Evolutionary conservation across 768 basidiomycete genomes (phyloP), one percentile per base, ranked within the genome.

Genomic region (Tylopilus rubrobrunneus): DNA sequence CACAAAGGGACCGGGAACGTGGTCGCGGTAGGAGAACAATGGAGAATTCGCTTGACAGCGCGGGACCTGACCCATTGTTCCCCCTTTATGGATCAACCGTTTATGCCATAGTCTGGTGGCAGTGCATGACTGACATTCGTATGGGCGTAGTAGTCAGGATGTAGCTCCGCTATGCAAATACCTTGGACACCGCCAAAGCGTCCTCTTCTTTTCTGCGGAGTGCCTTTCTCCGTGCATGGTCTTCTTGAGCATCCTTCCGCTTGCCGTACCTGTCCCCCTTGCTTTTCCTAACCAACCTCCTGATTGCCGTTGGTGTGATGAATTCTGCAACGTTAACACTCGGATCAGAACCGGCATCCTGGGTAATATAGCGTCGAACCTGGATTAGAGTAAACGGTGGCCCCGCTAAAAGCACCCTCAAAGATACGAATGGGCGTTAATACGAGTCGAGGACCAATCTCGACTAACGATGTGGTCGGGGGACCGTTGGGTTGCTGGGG

Each of bases 361-460:
- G 40, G 21, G 23, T 34, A 25, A 23, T 23, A 23, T 15, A 31
- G 45, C 40, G 40, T 70, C 81, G 56, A 62, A 92, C 92, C 92
- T 68, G 92, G 88, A 74, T 99, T 99, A 27, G 93, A 93, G 69
- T 86, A 99, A 23, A 99, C 87, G 2, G 93, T 96, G 12, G 91
- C 91, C 21, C 97, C 97, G 55, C 85, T 81, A 74, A 99, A 98
- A 3, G 94, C 92, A 10, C 97, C 97, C 70, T 99, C 97, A 66
- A 99, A 99, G 55, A 99, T 95, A 51, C 93, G 85, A 62, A 99
- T 98, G 10, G 97, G 97, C 34, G 93, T 96, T 48, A 99, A 77
- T 45, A 98, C 97, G 70, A 98, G 97, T 43, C 97, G 85, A 11
- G 97, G 97, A 12, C 97, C 97, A 59, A 99, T 98, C 74, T 98